A percentile compares a stretch with the other conserved stretches of the same genome.
Evolutionary conservation across 2,329 filamentous ascomycete genomes (phyloP).

Genomic region (Monosporascus sp.): DNA sequence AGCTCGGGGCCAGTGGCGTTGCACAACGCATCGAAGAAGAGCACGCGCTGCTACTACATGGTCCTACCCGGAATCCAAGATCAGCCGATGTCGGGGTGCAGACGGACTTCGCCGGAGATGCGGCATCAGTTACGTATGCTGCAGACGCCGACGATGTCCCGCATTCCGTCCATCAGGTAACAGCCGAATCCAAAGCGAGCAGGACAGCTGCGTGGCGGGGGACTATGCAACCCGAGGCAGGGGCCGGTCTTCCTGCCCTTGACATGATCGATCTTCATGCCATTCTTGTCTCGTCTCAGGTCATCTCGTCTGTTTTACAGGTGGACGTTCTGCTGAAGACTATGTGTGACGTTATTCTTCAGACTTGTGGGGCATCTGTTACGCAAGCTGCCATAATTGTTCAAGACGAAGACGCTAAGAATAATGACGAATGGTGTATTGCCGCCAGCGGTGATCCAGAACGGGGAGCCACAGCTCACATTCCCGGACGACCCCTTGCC

Average conservation of each 20-base stretch:
- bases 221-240: slow-evolving; percentile 53
- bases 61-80: slow-evolving; percentile 52
- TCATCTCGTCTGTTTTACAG: slow-evolving; percentile 72
- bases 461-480: slow-evolving; percentile 60
- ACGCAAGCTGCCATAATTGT: slow-evolving; percentile 70
- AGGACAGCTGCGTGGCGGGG: slow-evolving; percentile 60
- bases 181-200: slow-evolving; percentile 49
- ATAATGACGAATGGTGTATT: slow-evolving; percentile 61
- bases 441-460: slow-evolving; percentile 71
- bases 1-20: slow-evolving; percentile 64
- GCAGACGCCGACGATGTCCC: slow-evolving; percentile 36
- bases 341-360: slow-evolving; percentile 76
- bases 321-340: slow-evolving; percentile 72
- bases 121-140: slow-evolving; percentile 47
- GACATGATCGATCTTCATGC: slow-evolving; percentile 80
- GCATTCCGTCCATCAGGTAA: slow-evolving; percentile 38
- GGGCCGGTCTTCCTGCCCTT: slow-evolving; percentile 63
- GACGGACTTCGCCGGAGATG: slow-evolving; percentile 62
- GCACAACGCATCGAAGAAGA: slow-evolving; percentile 63
- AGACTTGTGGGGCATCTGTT: slow-evolving; percentile 67
- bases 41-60: slow-evolving; percentile 62
- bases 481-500: slow-evolving; percentile 58
- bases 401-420: slow-evolving; percentile 54
- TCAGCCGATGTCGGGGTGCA: slow-evolving; percentile 62
- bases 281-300: slow-evolving; percentile 72